Evolutionary conservation across 768 basidiomycete species (phyloP), one percentile per base, ranked within the genome.

Genomic region (Leccinum imitatum): DNA sequence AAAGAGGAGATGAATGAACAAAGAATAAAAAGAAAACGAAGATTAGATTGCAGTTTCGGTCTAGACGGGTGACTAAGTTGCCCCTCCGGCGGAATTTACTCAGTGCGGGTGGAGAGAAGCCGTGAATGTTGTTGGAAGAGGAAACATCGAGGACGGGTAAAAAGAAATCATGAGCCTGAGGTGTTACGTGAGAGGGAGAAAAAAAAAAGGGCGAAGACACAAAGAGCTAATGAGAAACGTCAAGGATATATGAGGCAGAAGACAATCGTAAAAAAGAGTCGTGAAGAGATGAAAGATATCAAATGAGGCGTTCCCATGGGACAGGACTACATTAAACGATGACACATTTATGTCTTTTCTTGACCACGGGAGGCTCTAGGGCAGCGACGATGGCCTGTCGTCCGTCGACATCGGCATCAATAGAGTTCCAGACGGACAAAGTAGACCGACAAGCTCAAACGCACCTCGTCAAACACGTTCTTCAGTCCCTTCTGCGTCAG

Each of bases 401-500:
- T 2, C 47, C 44, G 44, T 46, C 60, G 31, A 61, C 27, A 53
- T 23, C 56, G 50, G 30, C n/a, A 25, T 69, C 61, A 67, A 47
- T 54, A 63, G 10, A 6, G 21, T 21, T 21, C 33, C 50, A 59
- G 14, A 52, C 27, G 27, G 48, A 31, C 52, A 53, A 19, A 30
- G 27, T 46, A 53, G 27, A 19, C 44, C 44, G 52, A 27, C n/a
- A n/a, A 19, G 21, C 21, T 2, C 27, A 58, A 9, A 80, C 89
- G 73, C 75, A 93, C 95, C 90, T 99, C 97, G 75, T 99, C 97
- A 74, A 99, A 99, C 63, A 99, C 97, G 76, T 98, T 98, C 90
- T 99, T 99, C 76, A 99, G 77, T 30, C 97, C 97, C 83, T 95
- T 94, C 84, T 99, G 97, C 67, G 96, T 99, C 82, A 99, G 78